Evolutionary conservation across 768 basidiomycete species (phyloP).

Genomic region (Sporobolomyces phaffii): DNA sequence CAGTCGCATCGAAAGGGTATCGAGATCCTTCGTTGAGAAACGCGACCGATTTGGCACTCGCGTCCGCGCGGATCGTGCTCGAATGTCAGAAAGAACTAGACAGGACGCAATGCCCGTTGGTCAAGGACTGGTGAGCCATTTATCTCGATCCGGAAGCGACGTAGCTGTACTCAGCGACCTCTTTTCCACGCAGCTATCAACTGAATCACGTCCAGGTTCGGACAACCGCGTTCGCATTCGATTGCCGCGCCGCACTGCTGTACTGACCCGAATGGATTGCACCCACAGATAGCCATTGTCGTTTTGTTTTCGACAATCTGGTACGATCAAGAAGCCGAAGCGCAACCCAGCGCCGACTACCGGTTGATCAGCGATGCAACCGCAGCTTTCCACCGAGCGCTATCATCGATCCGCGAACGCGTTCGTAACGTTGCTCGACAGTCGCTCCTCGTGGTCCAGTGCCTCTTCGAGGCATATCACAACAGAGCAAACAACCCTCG

Average conservation of each 20-base stretch:
- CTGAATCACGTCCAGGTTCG: conserved; percentile 18
- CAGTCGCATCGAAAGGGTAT: conserved; percentile 27
- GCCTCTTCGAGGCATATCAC: conserved; percentile 28
- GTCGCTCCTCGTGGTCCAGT: conserved; percentile 27
- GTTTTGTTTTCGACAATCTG: conserved; percentile 25
- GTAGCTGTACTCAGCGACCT: no score
- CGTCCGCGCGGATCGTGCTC: conserved; percentile 15
- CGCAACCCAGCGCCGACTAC: conserved; percentile 18
- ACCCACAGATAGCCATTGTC: conserved; percentile 28
- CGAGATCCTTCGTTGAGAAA: conserved; percentile 17
- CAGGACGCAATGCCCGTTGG: conserved; percentile 17
- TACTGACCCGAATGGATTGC: no score
- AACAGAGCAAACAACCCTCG: neutral
- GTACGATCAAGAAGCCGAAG: conserved; percentile 16
- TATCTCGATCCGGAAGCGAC: no score
- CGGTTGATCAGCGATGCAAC: conserved; percentile 22
- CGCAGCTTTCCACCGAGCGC: conserved; percentile 21
- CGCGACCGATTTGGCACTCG: conserved; percentile 23
- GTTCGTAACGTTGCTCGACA: conserved; percentile 28
- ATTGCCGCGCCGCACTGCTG: neutral
- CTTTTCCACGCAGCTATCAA: conserved; percentile 6
- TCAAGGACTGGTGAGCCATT: conserved; percentile 25
- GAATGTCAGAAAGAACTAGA: conserved; percentile 27
- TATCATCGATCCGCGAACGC: conserved; percentile 11
- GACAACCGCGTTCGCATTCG: no score